Percentiles rank a stretch among this genome's conserved stretches.
phyloP scores from a whole-genome alignment of 164 flowering plant species.

The Sextonia rubra region DNA sequence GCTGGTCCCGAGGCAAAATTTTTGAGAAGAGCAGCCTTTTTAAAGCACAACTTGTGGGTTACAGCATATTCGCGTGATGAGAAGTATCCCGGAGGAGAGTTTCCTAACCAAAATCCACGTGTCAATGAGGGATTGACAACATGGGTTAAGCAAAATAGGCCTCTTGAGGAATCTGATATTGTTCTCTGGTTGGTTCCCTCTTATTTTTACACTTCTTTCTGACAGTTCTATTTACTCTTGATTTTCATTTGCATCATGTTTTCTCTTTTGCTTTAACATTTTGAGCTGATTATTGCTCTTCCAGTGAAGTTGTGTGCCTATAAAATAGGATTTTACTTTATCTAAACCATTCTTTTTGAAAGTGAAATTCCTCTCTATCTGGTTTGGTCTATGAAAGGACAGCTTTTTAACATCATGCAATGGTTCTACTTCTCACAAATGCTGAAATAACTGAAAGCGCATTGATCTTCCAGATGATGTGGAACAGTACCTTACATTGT shows the following conservation, averaged over 20 bases:
- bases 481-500: not conserved
- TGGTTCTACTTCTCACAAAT: not conserved
- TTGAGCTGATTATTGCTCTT: not conserved
- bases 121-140: slow-evolving; percentile 74
- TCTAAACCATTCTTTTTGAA: not conserved
- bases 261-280: not conserved
- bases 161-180: slow-evolving; percentile 72
- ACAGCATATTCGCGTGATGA: slow-evolving; percentile 63
- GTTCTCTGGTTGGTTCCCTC: slow-evolving; percentile 69
- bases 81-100: slow-evolving; percentile 86
- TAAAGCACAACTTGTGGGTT: slow-evolving; percentile 93
- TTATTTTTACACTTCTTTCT: not conserved
- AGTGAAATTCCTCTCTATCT: too few relatives aligned
- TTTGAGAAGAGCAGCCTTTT: slow-evolving; percentile 75
- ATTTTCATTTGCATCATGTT: not conserved
- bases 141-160: slow-evolving; percentile 70
- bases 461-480: not conserved
- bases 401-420: not conserved
- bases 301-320: not conserved
- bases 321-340: not conserved
- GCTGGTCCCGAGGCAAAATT: slow-evolving; percentile 83
- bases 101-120: slow-evolving; percentile 94
- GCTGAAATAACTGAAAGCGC: not conserved
- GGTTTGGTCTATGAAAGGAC: not conserved
- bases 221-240: not conserved